phyloP scores from a whole-genome alignment of 1,139 yeast species.

The Sugiyamaella paludigena region DNA sequence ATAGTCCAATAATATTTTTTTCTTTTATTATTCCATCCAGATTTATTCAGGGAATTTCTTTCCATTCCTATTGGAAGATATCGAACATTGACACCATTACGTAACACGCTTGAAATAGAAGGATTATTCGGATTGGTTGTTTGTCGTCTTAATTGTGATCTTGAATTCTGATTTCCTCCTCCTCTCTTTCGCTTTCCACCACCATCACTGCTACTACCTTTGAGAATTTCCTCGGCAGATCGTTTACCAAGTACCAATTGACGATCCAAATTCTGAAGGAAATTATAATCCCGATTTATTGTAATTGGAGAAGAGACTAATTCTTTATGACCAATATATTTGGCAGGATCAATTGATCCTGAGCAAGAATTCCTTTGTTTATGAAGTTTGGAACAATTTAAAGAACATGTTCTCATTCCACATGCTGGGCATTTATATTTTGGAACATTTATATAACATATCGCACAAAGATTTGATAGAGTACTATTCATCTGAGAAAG shows the following conservation, averaged over 20 bases:
- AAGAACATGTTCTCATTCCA: conserved; percentile 60
- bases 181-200: conserved; percentile 9
- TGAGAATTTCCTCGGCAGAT: conserved; percentile 30
- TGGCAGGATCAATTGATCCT: conserved; percentile 63
- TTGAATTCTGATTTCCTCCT: conserved; percentile 1
- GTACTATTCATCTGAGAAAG: conserved; percentile 2
- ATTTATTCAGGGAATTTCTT: conserved; percentile 61
- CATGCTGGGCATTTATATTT: conserved; percentile 91
- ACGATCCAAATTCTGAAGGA: conserved; percentile 62
- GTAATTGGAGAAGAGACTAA: conserved; percentile 41
- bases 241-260: conserved; percentile 41
- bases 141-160: neutral
- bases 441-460: conserved; percentile 27
- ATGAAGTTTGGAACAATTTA: conserved; percentile 69
- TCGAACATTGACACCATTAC: conserved; percentile 52
- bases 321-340: conserved; percentile 51
- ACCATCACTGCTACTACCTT: neutral
- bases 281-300: conserved; percentile 82
- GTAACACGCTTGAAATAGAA: neutral
- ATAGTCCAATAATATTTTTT: conserved; percentile 73
- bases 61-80: conserved; percentile 75
- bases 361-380: conserved; percentile 61
- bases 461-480: conserved; percentile 17
- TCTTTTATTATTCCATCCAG: conserved; percentile 68
- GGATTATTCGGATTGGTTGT: neutral